Evolutionary conservation across 768 basidiomycete genomes (phyloP), one percentile per base, ranked within the genome.

Genomic region (Imleria badia): DNA sequence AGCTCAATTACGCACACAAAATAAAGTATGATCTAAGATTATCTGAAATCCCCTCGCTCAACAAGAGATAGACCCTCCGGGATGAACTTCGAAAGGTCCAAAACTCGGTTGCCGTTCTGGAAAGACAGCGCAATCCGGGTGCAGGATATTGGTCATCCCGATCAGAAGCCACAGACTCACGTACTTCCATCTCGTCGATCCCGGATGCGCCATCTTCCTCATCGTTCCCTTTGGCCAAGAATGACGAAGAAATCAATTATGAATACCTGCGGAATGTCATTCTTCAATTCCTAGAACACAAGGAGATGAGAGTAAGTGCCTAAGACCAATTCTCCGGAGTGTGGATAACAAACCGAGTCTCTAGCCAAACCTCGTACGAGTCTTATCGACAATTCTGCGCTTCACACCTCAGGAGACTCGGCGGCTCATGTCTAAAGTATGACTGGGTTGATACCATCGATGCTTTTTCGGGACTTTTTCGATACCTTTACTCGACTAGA

Each of bases 201-300:
- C 72, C 80, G 14, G 72, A 77, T 19, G 61, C 73, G 1, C 70
- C 78, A 29, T 70, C 73, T 30, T 49, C 60, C 29, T 69, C 75
- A 14, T 66, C 70, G n/a, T 66, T 68, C 3, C 60, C 68, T 31
- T 48, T 30, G 12, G 60, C 60, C 11, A 79, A 75, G 51, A 82
- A 81, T 12, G 94, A 98, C 41, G 95, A 96, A 66, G 96, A 96
- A 57, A 82, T 98, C 51, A 98, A 96, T 65, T 75, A 96, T 9
- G 97, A 98, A 73, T 99, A 99, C 72, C 72, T 99, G 43, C 81
- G 97, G 54, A 98, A 98, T 70, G 90, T 98, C 31, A 93, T 98
- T 52, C 71, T 99, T 43, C 97, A 98, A 69, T 99, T 99, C 75
- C 77, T 99, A 46, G 97, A 99, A 68, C 91, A 98, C 74, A 94